A percentile compares a stretch with the other conserved stretches of the same genome.
Conservation (phyloP, 2,329 filamentous ascomycete genomes). For the Rhynchosporium agropyri region DNA sequence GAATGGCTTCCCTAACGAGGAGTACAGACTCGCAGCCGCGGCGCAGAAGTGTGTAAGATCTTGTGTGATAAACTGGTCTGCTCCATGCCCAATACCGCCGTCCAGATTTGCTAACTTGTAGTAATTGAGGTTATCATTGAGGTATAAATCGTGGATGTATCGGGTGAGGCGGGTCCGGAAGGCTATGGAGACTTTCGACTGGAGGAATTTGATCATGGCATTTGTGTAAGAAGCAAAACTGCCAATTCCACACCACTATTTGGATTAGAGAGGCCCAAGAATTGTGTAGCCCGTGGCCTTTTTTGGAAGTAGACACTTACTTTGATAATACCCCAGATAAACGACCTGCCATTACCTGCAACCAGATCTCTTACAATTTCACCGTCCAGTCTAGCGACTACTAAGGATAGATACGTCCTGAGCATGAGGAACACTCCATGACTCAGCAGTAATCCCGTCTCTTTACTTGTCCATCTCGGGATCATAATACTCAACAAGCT, state of each 20-base stretch:
- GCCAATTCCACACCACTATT: constrained; percentile 85
- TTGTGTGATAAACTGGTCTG: constrained; percentile 97
- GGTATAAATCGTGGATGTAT: constrained; percentile 96
- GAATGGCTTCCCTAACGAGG: constrained; percentile 93
- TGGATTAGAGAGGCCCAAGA: constrained; percentile 23
- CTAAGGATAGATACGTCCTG: constrained; percentile 88
- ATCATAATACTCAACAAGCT: constrained; percentile 98
- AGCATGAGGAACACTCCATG: constrained; percentile 89
- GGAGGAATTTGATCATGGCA: constrained; percentile 97
- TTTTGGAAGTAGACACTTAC: constrained; percentile 43
- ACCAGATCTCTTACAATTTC: constrained; percentile 96
- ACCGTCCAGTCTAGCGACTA: constrained; percentile 90
- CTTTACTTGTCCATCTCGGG: constrained; percentile 92
- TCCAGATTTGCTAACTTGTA: constrained; percentile 94
- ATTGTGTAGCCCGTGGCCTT: neutral
- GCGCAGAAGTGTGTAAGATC: constrained; percentile 95
- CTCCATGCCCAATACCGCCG: constrained; percentile 86
- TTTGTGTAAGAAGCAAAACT: constrained; percentile 96
- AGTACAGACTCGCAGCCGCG: constrained; percentile 89
- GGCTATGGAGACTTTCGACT: constrained; percentile 97
- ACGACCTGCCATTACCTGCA: constrained; percentile 87
- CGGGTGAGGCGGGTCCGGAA: constrained; percentile 93
- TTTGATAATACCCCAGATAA: constrained; percentile 86
- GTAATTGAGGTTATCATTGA: constrained; percentile 93
- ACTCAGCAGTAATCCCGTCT: constrained; percentile 85